Evolutionary conservation across 2,329 filamentous ascomycete species (phyloP), one percentile per base, ranked within the genome.

Genomic region (Trichoderma endophyticum): DNA sequence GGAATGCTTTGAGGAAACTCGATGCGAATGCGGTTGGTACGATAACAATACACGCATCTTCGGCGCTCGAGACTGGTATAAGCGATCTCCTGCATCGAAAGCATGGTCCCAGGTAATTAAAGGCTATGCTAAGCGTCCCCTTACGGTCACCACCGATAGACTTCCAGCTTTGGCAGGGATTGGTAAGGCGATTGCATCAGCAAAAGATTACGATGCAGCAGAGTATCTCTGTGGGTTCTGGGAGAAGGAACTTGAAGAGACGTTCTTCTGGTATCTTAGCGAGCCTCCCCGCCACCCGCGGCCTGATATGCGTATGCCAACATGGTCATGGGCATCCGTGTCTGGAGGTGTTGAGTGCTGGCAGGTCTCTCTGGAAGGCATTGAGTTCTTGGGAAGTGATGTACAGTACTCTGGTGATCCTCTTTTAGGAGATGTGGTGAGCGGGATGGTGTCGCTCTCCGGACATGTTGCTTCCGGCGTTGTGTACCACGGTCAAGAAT

Each of bases 241-340:
- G 73, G 43, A 34, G 24, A 66, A 51, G 3, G 73, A 75, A 3
- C 54, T 75, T 24, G 48, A 69, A 24, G 30, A 48, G 6, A 59
- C 43, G 3, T 70, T 74, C n/a, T 73, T 75, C 51, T 74, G 71
- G 73, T 65, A 59, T 24, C 56, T 67, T 5, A 62, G 51, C 8
- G 68, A 60, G 34, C 36, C 43, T 12, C 71, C 71, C 3, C 7
- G 6, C 1, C 57, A 26, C 3, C 36, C 54, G 7, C 36, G 60
- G 14, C 21, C 43, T 3, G 51, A 57, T 7, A 18, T 51, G 8
- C 43, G 51, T n/a, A 62, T 71, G 26, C 73, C 73, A 1, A 67
- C 71, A 15, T 74, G 65, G 71, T 74, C 73, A 24, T 74, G 73
- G 73, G 73, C 73, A 9, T 74, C 71, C 26, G 71, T 73, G 7